A percentile compares a stretch with the other conserved stretches of the same genome.
Evolutionary conservation across 2,329 filamentous ascomycete species (phyloP).

Genomic region (Paecilomyces dactylethromorphus): DNA sequence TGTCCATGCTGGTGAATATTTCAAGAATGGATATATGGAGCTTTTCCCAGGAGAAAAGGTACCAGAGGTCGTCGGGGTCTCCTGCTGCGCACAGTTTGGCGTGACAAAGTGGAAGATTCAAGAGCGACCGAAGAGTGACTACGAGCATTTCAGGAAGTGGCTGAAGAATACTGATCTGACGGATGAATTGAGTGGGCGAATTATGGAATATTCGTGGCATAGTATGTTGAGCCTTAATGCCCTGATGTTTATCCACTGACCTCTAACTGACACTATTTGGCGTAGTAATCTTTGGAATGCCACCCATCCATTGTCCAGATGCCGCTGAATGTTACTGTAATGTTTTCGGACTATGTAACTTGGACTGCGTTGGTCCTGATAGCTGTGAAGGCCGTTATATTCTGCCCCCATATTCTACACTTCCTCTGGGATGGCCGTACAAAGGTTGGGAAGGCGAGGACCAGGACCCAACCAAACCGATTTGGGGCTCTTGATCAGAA

Average conservation of each 20-base stretch:
- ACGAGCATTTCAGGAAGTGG: constrained; percentile 44
- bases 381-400: constrained; percentile 52
- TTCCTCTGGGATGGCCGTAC: constrained; percentile 58
- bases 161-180: constrained; percentile 39
- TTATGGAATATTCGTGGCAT: constrained; percentile 57
- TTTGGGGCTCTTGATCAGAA: constrained; percentile 17
- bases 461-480: constrained; percentile 25
- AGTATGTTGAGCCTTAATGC: constrained; percentile 32
- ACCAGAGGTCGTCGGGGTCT: constrained; percentile 42
- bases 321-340: constrained; percentile 61
- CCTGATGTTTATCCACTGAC: neutral
- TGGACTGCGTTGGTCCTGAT: constrained; percentile 34
- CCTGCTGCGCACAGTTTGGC: constrained; percentile 52
- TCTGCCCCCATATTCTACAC: constrained; percentile 50
- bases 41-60: constrained; percentile 38
- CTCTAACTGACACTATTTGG: constrained; percentile 1
- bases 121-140: constrained; percentile 41
- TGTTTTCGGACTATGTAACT: constrained; percentile 55
- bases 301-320: constrained; percentile 54
- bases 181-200: constrained; percentile 46
- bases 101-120: constrained; percentile 43
- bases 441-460: constrained; percentile 45
- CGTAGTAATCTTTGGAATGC: constrained; percentile 53
- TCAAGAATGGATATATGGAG: constrained; percentile 43
- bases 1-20: constrained; percentile 45